Evolutionary conservation across 352 stramenopile species (phyloP).

Genomic region (Peronospora tabacina): DNA sequence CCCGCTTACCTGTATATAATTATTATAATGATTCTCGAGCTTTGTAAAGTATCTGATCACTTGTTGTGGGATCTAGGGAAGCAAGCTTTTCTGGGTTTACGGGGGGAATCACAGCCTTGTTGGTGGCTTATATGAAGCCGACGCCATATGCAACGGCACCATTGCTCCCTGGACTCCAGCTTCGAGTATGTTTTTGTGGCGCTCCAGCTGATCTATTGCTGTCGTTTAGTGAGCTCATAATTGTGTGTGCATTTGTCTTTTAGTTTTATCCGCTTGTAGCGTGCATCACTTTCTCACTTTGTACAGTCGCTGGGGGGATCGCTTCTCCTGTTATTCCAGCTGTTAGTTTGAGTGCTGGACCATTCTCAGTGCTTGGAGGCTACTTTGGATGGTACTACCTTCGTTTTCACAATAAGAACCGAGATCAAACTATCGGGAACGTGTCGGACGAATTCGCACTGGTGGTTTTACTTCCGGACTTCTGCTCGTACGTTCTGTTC

Average conservation of each 20-base stretch:
- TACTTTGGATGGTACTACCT: conserved; percentile 85
- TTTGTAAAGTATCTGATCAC: conserved; percentile 2
- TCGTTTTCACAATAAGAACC: conserved; percentile 76
- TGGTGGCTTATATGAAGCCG: conserved; percentile 79
- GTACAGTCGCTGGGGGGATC: conserved; percentile 42
- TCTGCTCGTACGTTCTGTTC: conserved; percentile 43
- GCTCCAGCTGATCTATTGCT: not conserved
- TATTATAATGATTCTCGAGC: no score
- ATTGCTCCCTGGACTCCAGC: conserved; percentile 47
- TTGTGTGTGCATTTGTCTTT: not conserved
- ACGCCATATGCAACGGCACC: conserved; percentile 47
- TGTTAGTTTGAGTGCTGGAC: conserved; percentile 53
- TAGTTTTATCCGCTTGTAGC: conserved; percentile 68
- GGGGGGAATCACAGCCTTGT: conserved; percentile 63
- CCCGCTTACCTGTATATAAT: conserved; percentile 61
- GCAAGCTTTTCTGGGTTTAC: conserved; percentile 69
- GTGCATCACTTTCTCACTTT: conserved; percentile 40
- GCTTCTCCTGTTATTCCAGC: conserved; percentile 23
- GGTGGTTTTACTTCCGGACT: conserved; percentile 59
- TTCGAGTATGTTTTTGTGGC: conserved; percentile 42
- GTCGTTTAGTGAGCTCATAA: conserved; percentile 1
- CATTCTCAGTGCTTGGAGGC: conserved; percentile 62
- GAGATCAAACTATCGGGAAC: conserved; percentile 60
- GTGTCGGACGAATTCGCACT: conserved; percentile 73
- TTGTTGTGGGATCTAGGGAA: conserved; percentile 30